These are phyloP conservation scores for Nowakowskiella sp. DNA, from an alignment of 192 early-diverging fungal genomes.

Conservation along the genomic window DNA sequence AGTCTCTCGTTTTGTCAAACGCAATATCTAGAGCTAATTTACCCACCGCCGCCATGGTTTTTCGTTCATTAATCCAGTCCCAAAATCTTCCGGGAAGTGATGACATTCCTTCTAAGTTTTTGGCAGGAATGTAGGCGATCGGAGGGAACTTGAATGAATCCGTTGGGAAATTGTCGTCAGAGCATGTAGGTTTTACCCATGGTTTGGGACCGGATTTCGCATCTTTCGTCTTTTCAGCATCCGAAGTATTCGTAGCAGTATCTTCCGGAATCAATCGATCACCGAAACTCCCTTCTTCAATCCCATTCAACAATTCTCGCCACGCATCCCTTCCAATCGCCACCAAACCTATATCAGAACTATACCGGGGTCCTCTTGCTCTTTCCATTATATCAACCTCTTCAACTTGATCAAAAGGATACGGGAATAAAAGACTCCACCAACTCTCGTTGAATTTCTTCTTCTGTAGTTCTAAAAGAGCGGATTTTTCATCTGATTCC, in stretches of 20 bases:
- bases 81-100: conserved; percentile 24
- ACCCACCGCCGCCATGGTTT: conserved; percentile 18
- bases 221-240: conserved; percentile 2
- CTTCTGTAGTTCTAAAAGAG: too few species aligned
- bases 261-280: conserved; percentile 6
- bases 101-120: conserved; percentile 20
- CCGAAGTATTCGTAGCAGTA: not conserved
- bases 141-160: conserved; percentile 20
- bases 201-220: not conserved
- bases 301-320: conserved; percentile 26
- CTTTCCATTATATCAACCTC: too few species aligned
- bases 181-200: conserved; percentile 1
- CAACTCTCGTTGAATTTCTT: too few species aligned
- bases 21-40: conserved; percentile 19
- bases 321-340: conserved; percentile 31
- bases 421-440: too few species aligned
- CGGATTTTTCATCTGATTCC: too few species aligned
- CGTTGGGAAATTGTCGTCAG: conserved; percentile 6
- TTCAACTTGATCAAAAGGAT: too few species aligned
- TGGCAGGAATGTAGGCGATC: conserved; percentile 23
- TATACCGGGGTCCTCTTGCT: too few species aligned
- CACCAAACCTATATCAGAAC: conserved; percentile 17
- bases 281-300: conserved; percentile 22
- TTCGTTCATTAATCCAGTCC: conserved; percentile 27
- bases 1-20: conserved; percentile 11